Conservation (phyloP, 257 asterid genomes). For the Forsythia viridissima region DNA sequence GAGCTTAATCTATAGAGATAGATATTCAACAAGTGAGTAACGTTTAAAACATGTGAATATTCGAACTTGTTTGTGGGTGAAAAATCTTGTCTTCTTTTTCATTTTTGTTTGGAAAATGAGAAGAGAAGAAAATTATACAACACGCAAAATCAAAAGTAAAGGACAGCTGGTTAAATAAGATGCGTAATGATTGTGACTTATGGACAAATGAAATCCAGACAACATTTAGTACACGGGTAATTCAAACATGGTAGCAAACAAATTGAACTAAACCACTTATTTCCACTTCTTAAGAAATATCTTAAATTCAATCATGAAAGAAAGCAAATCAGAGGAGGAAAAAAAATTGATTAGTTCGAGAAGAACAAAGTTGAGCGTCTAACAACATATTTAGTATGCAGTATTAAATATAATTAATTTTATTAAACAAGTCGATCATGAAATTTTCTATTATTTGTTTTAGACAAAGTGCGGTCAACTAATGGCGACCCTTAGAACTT, state of each 20-base stretch:
- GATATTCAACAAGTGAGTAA: no score
- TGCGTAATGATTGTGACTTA: neutral
- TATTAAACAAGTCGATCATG: neutral
- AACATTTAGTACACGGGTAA: neutral
- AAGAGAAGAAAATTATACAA: neutral
- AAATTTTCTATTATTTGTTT: no score
- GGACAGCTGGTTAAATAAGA: neutral
- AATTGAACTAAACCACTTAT: neutral
- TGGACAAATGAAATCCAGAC: neutral
- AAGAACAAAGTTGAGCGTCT: neutral
- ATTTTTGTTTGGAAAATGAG: neutral
- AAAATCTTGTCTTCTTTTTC: no score
- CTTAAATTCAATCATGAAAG: slow-evolving; percentile 4
- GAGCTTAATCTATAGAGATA: no score
- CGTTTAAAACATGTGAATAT: no score
- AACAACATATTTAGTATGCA: neutral
- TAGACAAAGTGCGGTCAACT: no score
- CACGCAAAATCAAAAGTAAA: neutral
- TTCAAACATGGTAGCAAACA: neutral
- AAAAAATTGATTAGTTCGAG: no score
- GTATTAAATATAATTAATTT: no score
- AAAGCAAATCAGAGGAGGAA: neutral
- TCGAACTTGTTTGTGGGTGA: no score
- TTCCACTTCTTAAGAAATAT: neutral
- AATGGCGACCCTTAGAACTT: neutral